A percentile compares a stretch with the other conserved stretches of the same genome.
phyloP scores from a whole-genome alignment of 768 basidiomycete genomes.

The Kwoniella dendrophila region DNA sequence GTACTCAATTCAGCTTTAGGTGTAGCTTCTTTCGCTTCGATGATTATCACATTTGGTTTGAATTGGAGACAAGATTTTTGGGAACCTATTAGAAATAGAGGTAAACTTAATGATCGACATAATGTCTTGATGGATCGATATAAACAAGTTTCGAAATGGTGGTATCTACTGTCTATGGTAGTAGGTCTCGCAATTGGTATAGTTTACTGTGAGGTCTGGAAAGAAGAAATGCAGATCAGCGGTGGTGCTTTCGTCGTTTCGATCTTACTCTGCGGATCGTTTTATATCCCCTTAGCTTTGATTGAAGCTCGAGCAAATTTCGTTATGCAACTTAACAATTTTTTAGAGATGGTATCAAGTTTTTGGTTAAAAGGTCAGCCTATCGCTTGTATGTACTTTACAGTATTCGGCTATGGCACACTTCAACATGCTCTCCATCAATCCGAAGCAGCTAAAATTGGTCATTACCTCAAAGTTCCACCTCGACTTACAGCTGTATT shows the following conservation, averaged over 20 bases:
- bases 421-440: constrained; percentile 3
- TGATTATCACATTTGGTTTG: not conserved
- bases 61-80: not conserved
- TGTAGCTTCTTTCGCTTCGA: not conserved
- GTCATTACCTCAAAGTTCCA: not conserved
- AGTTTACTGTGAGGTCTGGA: not conserved
- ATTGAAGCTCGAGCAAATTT: not conserved
- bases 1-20: not conserved
- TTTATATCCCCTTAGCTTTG: not conserved
- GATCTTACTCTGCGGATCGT: not conserved
- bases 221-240: not conserved
- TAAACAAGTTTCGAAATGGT: not conserved
- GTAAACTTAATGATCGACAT: not conserved
- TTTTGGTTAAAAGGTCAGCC: not conserved
- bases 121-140: not conserved
- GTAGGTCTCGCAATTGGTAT: not conserved
- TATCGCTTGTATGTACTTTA: constrained; percentile 3
- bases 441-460: not conserved
- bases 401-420: not conserved
- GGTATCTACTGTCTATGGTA: not conserved
- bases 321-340: not conserved
- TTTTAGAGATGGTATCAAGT: not conserved
- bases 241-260: not conserved
- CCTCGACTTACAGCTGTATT: not conserved
- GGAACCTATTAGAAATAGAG: not conserved